Percentiles rank a stretch among this genome's conserved stretches.
These are phyloP conservation scores for Lasiosphaeris hirsuta DNA, from an alignment of 495 filamentous ascomycete genomes.

Conservation along the genomic window DNA sequence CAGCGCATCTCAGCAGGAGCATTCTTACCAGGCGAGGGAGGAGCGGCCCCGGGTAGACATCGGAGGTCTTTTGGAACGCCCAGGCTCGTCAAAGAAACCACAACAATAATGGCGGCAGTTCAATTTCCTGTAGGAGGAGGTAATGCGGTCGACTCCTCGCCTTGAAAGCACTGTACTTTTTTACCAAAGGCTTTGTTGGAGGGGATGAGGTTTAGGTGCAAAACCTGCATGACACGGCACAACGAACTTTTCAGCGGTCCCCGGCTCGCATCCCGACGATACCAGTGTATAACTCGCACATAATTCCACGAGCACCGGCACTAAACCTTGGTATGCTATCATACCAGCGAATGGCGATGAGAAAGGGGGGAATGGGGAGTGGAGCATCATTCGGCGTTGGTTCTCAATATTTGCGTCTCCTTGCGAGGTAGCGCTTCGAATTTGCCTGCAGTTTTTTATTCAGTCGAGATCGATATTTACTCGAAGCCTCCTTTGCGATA, in stretches of 20 bases:
- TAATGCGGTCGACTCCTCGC: no score
- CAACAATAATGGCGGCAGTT: conserved; percentile 7
- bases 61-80: conserved; percentile 50
- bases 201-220: no score
- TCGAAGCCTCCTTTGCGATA: background rate
- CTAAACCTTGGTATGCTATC: background rate
- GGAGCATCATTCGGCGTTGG: conserved; percentile 10
- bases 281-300: conserved; percentile 18
- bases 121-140: background rate
- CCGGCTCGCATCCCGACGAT: conserved; percentile 11
- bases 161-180: no score
- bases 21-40: conserved; percentile 37
- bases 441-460: conserved; percentile 1
- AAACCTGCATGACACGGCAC: conserved; percentile 1
- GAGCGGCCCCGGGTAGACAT: conserved; percentile 53
- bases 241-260: background rate
- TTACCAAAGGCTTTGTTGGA: no score
- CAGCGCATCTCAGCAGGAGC: conserved; percentile 23
- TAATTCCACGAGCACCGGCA: background rate
- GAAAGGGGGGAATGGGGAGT: conserved; percentile 2
- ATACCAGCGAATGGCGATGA: background rate
- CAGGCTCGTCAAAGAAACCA: conserved; percentile 27
- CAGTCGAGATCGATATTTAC: background rate
- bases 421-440: background rate
- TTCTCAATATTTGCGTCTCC: background rate